Evolutionary conservation across 768 basidiomycete genomes (phyloP), one percentile per base, ranked within the genome.

Genomic region (Rhizopogon vinicolor): DNA sequence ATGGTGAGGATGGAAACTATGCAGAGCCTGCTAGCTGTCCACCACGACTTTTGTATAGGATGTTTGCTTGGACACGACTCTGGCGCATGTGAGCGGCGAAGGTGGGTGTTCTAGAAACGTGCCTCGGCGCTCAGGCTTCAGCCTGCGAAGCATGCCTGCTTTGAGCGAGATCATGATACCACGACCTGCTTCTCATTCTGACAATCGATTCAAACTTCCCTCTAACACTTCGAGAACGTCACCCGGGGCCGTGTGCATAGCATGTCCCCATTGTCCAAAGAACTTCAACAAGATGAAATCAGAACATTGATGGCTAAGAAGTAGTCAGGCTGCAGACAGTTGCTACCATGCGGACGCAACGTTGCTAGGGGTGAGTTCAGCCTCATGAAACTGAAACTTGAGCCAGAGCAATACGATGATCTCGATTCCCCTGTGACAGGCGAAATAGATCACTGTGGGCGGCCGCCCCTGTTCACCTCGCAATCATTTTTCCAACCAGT

Each of bases 11-110:
- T 49, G 48, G 35, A 37, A 37, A 37, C 16, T 22, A 3, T 49
- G 35, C 48, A 35, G 48, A 49, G 14, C 22, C 48, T 10, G 5
- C 35, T 16, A 16, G 35, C 4, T 4, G 4, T 22, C 19, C 35
- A 10, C 19, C 19, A 37, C 48, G 48, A 37, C 48, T 49, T 49
- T 37, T 49, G 35, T 37, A 13, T 37, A 37, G 3, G 35, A 49
- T 19, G 35, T 16, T 37, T 37, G 5, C 35, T 3, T 37, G 35
- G 12, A 49, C 48, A 49, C 48, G 48, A 49, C 48, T 49, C 22
- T 49, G 35, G 35, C 48, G 39, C 48, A 49, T 49, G 48, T 49
- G 35, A 37, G 35, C 48, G 37, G 14, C 48, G 48, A 49, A 49
- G 14, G 14, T n/a, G 48, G 48, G 35, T 19, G 19, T 49, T 37